Base-by-base conservation (phyloP, 768 basidiomycete genomes). In the Cystobasidium onofrii region DNA sequence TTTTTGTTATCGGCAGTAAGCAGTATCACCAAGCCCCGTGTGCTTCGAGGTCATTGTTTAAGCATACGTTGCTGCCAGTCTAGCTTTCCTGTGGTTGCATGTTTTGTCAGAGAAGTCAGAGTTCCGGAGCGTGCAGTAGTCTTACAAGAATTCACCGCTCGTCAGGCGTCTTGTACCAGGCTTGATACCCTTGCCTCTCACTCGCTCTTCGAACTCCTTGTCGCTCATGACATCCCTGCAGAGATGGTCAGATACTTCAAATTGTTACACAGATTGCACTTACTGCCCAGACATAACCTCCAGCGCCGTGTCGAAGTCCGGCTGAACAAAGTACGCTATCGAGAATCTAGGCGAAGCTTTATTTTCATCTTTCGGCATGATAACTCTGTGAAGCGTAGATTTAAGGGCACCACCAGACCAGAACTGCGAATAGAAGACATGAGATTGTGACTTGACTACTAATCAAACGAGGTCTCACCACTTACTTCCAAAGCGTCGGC, bases 11-110 rank as follows among this genome's bases (percentile, higher is more conserved):
- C n/a, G n/a, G n/a, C n/a, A n/a, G n/a, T n/a, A n/a, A n/a, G n/a
- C n/a, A n/a, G n/a, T n/a, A n/a, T n/a, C n/a, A n/a, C n/a, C n/a
- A n/a, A n/a, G n/a, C n/a, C n/a, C n/a, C n/a, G n/a, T n/a, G n/a
- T n/a, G n/a, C n/a, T n/a, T n/a, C 57, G 29, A 39, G 7, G 39
- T 15, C 7, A 29, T 4, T 39, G 25, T 27, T 64, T 36, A 64
- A 2, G 63, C 63, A 34, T 64, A 64, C n/a, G 65, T 67, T n/a
- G 41, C 41, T 33, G 65, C 65, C 23, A 67, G 65, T 52, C 65
- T 41, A 29, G 65, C 65, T 67, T 67, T 67, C 10, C 65, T 67
- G 65, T 15, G 17, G 36, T 4, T 18, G 63, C 31, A 39, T 27
- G 23, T 18, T 3, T 10, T 3, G 36, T 36, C 25, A 46, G 36